Evolutionary conservation across 305 asterid genomes (phyloP).

Genomic region (Plantago lanceolata): DNA sequence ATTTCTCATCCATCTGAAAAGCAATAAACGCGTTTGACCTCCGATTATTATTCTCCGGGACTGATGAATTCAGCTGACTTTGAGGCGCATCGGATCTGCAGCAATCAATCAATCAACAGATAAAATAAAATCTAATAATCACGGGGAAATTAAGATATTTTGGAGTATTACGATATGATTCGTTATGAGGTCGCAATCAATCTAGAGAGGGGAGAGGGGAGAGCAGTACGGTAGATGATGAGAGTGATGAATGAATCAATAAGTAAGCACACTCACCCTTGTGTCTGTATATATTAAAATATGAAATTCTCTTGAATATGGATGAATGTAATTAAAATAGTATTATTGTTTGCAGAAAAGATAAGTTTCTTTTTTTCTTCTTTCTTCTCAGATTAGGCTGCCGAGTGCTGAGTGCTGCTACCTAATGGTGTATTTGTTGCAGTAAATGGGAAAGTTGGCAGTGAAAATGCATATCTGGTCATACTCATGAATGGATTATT

Average conservation of each 20-base stretch:
- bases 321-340: neutral
- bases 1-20: conserved; percentile 23
- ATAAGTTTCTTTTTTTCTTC: no score
- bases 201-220: neutral
- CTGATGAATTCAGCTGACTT: conserved; percentile 24
- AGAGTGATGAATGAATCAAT: neutral
- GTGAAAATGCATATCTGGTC: no score
- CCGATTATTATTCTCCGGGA: conserved; percentile 16
- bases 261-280: neutral
- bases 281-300: no score
- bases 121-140: neutral
- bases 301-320: neutral
- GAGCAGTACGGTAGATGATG: neutral
- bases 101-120: conserved; percentile 12
- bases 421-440: no score
- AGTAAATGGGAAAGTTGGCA: no score
- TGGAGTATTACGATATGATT: neutral
- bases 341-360: neutral
- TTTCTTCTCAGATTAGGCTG: no score
- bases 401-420: no score
- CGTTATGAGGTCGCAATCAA: neutral
- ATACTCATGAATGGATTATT: no score
- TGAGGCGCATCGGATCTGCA: conserved; percentile 32
- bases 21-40: conserved; percentile 23
- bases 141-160: no score